Evolutionary conservation across 345 rosid genomes (phyloP).

Genomic region (Eucalyptus urophylla): DNA sequence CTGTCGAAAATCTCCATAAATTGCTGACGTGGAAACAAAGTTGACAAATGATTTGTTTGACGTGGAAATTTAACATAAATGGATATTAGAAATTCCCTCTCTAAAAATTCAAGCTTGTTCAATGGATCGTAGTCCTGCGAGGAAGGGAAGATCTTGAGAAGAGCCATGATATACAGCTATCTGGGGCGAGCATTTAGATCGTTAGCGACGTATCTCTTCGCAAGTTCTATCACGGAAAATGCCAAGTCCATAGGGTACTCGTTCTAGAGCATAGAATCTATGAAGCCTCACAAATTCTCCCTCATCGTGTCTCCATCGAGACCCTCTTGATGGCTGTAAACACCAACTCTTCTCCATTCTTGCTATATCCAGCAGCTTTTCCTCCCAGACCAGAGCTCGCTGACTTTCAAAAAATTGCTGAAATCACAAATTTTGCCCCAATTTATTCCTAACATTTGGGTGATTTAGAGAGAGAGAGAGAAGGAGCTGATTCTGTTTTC

Average conservation of each 20-base stretch:
- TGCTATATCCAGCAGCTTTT: neutral
- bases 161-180: neutral
- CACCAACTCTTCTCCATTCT: neutral
- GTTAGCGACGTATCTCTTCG: neutral
- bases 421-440: neutral
- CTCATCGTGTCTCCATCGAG: neutral
- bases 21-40: neutral
- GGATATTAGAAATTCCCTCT: neutral
- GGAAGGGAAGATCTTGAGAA: neutral
- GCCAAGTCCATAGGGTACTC: neutral
- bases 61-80: neutral
- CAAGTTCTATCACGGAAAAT: neutral
- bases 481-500: neutral
- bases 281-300: neutral
- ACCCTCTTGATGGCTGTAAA: neutral
- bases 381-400: neutral
- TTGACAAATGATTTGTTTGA: neutral
- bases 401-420: neutral
- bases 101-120: neutral
- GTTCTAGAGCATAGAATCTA: neutral
- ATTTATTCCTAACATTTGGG: neutral
- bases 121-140: neutral
- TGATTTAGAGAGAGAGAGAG: neutral
- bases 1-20: neutral
- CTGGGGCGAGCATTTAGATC: neutral